phyloP scores from a whole-genome alignment of 2,329 filamentous ascomycete species.

The Calonectria multiphialidica region DNA sequence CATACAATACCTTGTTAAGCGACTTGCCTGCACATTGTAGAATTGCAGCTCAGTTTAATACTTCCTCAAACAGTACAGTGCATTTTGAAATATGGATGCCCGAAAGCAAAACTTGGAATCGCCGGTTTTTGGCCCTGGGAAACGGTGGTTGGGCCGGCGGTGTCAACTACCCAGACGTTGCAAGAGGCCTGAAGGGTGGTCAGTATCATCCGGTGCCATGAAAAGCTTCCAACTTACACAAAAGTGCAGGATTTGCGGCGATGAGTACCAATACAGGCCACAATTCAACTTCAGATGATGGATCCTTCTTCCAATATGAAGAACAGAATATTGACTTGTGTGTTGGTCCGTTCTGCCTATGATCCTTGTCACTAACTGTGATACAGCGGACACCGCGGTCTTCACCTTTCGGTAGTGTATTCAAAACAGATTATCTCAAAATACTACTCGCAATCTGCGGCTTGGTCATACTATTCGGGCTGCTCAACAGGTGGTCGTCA shows the following conservation, averaged over 20 bases:
- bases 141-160: slow-evolving; percentile 4
- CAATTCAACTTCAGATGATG: background rate
- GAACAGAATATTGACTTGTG: slow-evolving; percentile 6
- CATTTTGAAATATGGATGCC: slow-evolving; percentile 4
- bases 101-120: background rate
- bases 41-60: slow-evolving; percentile 5
- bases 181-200: background rate
- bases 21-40: background rate
- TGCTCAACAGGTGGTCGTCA: background rate
- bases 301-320: background rate
- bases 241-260: background rate
- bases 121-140: background rate
- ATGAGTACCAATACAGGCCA: background rate
- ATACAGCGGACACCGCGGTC: background rate
- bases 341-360: background rate
- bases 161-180: background rate
- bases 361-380: background rate
- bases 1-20: background rate
- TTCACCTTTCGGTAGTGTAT: background rate
- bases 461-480: background rate
- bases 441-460: background rate
- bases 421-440: background rate
- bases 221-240: background rate
- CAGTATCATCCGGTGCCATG: background rate
- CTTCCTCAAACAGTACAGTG: background rate